Conservation (phyloP, 495 filamentous ascomycete genomes). For the Emericellopsis terricola region DNA sequence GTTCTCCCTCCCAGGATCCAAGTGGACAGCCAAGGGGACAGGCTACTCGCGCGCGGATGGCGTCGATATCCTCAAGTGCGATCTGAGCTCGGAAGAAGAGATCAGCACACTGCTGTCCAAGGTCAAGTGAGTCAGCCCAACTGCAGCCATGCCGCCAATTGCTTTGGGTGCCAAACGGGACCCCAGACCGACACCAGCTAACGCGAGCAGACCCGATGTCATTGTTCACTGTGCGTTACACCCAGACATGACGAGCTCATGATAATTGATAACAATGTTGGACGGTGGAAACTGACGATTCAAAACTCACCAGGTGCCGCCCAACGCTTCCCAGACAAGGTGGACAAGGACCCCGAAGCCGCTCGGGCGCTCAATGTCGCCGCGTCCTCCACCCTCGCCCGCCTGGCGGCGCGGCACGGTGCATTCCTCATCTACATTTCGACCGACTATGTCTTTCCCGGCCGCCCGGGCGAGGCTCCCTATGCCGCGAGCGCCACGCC, state of each 20-base stretch:
- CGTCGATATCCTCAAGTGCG: constrained; percentile 54
- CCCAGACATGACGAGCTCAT: no score
- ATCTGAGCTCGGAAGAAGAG: constrained; percentile 42
- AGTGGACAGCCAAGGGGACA: constrained; percentile 70
- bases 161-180: no score
- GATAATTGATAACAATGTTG: not conserved
- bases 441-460: constrained; percentile 88
- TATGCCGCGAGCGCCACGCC: constrained; percentile 50
- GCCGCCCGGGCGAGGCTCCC: constrained; percentile 65
- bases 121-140: constrained; percentile 41
- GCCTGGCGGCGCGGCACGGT: constrained; percentile 38
- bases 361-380: constrained; percentile 61
- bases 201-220: constrained; percentile 50
- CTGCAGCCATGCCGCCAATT: not conserved
- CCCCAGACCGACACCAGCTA: no score
- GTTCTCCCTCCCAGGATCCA: constrained; percentile 37
- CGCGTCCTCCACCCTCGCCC: constrained; percentile 47
- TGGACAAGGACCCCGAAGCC: constrained; percentile 58
- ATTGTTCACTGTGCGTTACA: constrained; percentile 66
- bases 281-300: no score
- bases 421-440: constrained; percentile 80
- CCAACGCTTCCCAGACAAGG: constrained; percentile 78
- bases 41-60: constrained; percentile 56
- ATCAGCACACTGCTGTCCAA: constrained; percentile 45
- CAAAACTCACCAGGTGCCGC: constrained; percentile 44